Evolutionary conservation across 1,284 basidiomycete species (phyloP).

Genomic region (Singerocomus inundabilis): DNA sequence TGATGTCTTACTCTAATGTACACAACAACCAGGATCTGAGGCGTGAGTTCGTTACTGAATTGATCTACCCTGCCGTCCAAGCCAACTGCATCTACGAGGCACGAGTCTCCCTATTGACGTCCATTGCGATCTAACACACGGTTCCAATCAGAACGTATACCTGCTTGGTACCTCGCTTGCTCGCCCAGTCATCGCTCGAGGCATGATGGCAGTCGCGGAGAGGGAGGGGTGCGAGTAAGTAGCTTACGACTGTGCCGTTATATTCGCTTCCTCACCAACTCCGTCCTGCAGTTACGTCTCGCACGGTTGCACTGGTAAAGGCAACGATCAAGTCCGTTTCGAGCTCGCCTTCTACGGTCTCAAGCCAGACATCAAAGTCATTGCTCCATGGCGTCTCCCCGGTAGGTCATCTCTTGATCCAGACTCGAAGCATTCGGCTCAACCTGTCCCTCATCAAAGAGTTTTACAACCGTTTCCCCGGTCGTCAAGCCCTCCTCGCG

Average conservation of each 20-base stretch:
- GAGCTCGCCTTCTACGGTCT: slow-evolving; percentile 99
- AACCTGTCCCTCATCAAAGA: slow-evolving; percentile 43
- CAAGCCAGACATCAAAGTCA: slow-evolving; percentile 98
- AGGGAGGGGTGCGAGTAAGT: slow-evolving; percentile 90
- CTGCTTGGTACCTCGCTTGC: slow-evolving; percentile 97
- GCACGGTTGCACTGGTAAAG: slow-evolving; percentile 99
- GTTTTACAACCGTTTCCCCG: slow-evolving; percentile 97
- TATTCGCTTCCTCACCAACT: slow-evolving; percentile 4
- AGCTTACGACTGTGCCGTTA: background rate
- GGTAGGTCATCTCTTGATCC: slow-evolving; percentile 42
- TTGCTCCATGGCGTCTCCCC: slow-evolving; percentile 96
- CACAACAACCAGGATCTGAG: slow-evolving; percentile 76
- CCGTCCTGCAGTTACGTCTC: slow-evolving; percentile 74
- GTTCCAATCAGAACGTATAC: slow-evolving; percentile 79
- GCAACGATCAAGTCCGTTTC: slow-evolving; percentile 99
- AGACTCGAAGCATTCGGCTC: background rate
- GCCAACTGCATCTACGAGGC: slow-evolving; percentile 99
- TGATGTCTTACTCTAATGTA: background rate
- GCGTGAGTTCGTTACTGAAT: slow-evolving; percentile 93
- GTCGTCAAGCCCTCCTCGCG: slow-evolving; percentile 88
- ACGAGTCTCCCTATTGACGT: slow-evolving; percentile 5
- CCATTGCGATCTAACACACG: slow-evolving; percentile 8
- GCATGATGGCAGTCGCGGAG: slow-evolving; percentile 95
- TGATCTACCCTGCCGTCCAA: slow-evolving; percentile 98
- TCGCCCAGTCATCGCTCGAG: slow-evolving; percentile 97